Conservation (phyloP, 2,329 filamentous ascomycete genomes). For the Penicillium capsulatum region DNA sequence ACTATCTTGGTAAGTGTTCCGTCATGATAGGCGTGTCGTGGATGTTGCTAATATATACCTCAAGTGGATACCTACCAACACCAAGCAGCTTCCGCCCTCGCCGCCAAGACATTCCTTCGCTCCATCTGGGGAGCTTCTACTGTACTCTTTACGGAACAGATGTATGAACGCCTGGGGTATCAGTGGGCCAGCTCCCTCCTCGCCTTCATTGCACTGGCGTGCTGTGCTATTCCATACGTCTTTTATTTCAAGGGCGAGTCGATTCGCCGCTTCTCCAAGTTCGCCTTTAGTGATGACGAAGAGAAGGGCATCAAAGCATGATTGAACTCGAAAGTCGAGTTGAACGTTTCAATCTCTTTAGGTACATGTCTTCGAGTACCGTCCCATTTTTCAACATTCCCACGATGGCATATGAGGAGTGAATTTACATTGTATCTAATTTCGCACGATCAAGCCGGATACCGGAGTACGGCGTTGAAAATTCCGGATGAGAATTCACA, state of each 20-base stretch:
- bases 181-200: constrained; percentile 72
- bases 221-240: constrained; percentile 75
- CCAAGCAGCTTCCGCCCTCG: constrained; percentile 75
- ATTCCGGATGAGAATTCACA: neutral
- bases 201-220: constrained; percentile 69
- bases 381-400: neutral
- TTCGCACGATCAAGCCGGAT: neutral
- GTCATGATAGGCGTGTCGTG: neutral
- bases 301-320: constrained; percentile 35
- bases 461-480: neutral
- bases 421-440: neutral
- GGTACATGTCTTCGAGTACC: too few species aligned
- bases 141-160: constrained; percentile 76
- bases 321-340: too few species aligned
- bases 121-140: constrained; percentile 74
- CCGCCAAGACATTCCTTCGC: constrained; percentile 75
- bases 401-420: neutral
- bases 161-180: constrained; percentile 68
- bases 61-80: constrained; percentile 64
- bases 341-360: too few species aligned
- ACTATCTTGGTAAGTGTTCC: constrained; percentile 54
- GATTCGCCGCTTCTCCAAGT: constrained; percentile 67
- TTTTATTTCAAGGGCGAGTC: constrained; percentile 73
- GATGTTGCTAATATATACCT: constrained; percentile 11
- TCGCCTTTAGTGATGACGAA: constrained; percentile 62